Conservation (phyloP, 2,329 filamentous ascomycete species). For the Geosmithia morbida region DNA sequence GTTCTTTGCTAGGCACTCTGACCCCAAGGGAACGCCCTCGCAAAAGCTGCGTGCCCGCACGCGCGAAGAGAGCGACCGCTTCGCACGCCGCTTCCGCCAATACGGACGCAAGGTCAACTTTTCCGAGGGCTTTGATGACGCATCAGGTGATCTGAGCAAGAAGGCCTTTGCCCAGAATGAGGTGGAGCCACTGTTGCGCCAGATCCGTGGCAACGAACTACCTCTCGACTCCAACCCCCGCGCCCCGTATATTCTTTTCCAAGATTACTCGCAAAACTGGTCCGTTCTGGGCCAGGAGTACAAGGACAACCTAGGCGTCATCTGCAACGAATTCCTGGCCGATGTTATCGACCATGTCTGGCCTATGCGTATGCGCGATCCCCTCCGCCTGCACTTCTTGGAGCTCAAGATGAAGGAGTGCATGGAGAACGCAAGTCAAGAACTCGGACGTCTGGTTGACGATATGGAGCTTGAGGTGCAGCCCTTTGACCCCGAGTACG, state of each 20-base stretch:
- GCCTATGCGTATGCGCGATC: slow-evolving; percentile 35
- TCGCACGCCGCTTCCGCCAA: slow-evolving; percentile 30
- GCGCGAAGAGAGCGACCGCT: slow-evolving; percentile 35
- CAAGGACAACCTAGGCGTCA: slow-evolving; percentile 37
- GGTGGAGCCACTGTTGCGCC: slow-evolving; percentile 31
- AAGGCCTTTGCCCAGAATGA: slow-evolving; percentile 31
- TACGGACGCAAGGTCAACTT: slow-evolving; percentile 35
- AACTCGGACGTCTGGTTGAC: slow-evolving; percentile 29
- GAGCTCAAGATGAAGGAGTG: slow-evolving; percentile 32
- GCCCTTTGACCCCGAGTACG: slow-evolving; percentile 38
- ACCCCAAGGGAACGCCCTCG: slow-evolving; percentile 32
- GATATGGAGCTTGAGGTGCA: slow-evolving; percentile 38
- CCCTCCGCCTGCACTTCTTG: slow-evolving; percentile 31
- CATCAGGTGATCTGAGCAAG: slow-evolving; percentile 23
- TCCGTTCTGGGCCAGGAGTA: slow-evolving; percentile 35
- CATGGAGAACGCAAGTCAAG: slow-evolving; percentile 28
- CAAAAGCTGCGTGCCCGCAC: slow-evolving; percentile 36
- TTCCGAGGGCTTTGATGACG: slow-evolving; percentile 13
- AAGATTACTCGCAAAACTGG: slow-evolving; percentile 37
- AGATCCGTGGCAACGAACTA: slow-evolving; percentile 36
- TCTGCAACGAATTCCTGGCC: slow-evolving; percentile 37
- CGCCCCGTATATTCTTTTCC: slow-evolving; percentile 38
- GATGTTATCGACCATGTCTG: slow-evolving; percentile 35
- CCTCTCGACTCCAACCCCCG: slow-evolving; percentile 37
- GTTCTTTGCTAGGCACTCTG: slow-evolving; percentile 34